Evolutionary conservation across 1,139 yeast genomes (phyloP), one percentile per base, ranked within the genome.

Genomic region (Kodamaea plutei): DNA sequence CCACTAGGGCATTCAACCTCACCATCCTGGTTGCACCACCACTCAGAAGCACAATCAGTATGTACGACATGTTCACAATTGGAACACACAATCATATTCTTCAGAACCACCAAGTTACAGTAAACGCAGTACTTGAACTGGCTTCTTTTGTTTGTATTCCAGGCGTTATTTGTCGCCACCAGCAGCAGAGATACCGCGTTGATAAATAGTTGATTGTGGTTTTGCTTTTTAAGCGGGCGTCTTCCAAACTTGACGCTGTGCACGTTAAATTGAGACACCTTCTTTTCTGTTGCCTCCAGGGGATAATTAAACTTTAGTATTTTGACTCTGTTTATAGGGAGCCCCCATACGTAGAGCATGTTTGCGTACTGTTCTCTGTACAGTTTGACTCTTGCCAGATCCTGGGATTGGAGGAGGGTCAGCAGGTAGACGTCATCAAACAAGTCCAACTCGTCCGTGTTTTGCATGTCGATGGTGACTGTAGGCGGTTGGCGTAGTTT

Each of bases 11-110:
- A 89, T 45, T 81, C 87, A 17, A 24, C 43, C 20, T 48, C 56
- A 3, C 64, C 67, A 0, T 54, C 60, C 10, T 57, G 59, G 4
- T 35, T 31, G 9, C 48, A 30, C 89, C 95, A 88, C 97, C 97
- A 89, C 33, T 70, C 71, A 9, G 68, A 58, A 0, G 95, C 94
- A 61, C 97, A 89, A 20, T 68, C 64, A 1, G 84, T 73, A 50
- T 89, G 97, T 43, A 83, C 50, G 1, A 84, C 64, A 56, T 89
- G 96, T 40, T 79, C 84, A 56, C 97, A 89, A 24, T 61, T 64
- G 5, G 75, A 68, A 49, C 97, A 89, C 2, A 76, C 72, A 20
- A 81, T 76, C 23, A 83, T 68, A 41, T 84, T 64, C 39, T 79
- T 78, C 2, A 67, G 59, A 1, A 84, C 79, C 27, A 72, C 59